Evolutionary conservation across 2,329 filamentous ascomycete genomes (phyloP).

Genomic region (Metarhizium robertsii): DNA sequence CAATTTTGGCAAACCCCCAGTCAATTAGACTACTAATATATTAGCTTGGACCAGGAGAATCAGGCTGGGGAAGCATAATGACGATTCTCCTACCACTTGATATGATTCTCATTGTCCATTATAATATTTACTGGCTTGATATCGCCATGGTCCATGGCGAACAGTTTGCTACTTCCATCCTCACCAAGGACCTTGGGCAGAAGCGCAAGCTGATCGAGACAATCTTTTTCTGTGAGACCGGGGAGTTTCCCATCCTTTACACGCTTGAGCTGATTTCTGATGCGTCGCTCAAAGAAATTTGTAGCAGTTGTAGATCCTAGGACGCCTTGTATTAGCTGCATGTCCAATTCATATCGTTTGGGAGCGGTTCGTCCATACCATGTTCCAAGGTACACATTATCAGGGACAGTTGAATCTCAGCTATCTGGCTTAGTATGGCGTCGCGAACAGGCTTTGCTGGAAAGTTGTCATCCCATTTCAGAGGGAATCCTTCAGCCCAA

Average conservation of each 20-base stretch:
- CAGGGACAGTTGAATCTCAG: constrained; percentile 1
- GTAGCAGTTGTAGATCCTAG: background rate
- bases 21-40: background rate
- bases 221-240: background rate
- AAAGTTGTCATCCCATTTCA: background rate
- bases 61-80: background rate
- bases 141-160: constrained; percentile 2
- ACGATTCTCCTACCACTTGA: background rate
- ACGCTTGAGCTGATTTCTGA: background rate
- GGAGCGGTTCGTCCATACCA: background rate
- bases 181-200: background rate
- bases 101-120: background rate
- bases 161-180: background rate
- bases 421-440: background rate
- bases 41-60: background rate
- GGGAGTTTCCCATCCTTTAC: background rate
- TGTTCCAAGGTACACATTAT: background rate
- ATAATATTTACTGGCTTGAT: constrained; percentile 3
- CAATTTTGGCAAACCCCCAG: background rate
- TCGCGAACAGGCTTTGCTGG: background rate
- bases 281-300: background rate
- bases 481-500: background rate
- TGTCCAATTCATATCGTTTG: background rate
- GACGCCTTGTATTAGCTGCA: background rate
- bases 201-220: background rate